Conservation (phyloP, 2,329 filamentous ascomycete species). For the Zarea fungicola region DNA sequence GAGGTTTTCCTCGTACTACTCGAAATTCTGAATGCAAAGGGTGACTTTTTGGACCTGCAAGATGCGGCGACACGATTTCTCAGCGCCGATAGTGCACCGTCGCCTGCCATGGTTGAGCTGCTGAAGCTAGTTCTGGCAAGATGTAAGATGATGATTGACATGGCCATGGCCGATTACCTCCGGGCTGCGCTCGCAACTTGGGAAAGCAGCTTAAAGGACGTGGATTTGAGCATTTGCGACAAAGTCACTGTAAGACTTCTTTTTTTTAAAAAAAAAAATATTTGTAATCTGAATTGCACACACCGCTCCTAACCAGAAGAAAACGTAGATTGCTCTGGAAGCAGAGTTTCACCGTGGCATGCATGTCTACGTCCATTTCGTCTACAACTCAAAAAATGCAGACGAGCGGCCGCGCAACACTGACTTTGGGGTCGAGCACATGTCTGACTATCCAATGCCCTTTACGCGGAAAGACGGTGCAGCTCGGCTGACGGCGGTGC, state of each 20-base stretch:
- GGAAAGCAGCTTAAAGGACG: background rate
- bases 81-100: background rate
- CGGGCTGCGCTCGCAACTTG: background rate
- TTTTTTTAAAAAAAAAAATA: background rate
- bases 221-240: background rate
- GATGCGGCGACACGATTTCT: background rate
- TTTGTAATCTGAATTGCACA: too few relatives aligned
- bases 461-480: background rate
- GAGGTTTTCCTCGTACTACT: background rate
- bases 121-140: background rate
- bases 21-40: background rate
- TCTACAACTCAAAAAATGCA: slow-evolving; percentile 1
- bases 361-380: background rate
- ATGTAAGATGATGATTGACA: slow-evolving; percentile 1
- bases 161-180: slow-evolving; percentile 7
- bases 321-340: background rate
- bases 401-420: background rate
- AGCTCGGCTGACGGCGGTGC: background rate
- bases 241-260: background rate
- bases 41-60: background rate
- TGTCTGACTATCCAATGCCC: background rate
- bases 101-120: background rate
- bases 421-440: background rate
- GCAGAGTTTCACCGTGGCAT: slow-evolving; percentile 7
- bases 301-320: too few relatives aligned